phyloP scores from a whole-genome alignment of 148 eudicot genomes.

The Vaccinium macrocarpon region DNA sequence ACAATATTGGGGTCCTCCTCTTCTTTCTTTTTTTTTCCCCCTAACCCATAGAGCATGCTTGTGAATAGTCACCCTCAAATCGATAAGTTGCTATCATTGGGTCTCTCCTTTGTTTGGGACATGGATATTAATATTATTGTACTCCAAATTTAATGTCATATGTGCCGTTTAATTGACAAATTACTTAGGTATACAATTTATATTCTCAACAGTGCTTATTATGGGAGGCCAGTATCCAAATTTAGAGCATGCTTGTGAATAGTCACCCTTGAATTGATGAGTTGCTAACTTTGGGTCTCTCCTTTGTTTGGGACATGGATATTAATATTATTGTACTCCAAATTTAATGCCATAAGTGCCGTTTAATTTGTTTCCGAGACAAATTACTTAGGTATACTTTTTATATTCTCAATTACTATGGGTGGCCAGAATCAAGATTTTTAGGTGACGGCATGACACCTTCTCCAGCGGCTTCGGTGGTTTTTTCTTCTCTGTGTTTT shows the following conservation, averaged over 20 bases:
- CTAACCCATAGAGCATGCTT: not conserved
- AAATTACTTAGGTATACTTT: no score
- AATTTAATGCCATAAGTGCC: not conserved
- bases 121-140: not conserved
- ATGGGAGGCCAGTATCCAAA: no score
- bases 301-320: not conserved
- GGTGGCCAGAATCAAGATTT: no score
- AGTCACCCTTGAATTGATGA: not conserved
- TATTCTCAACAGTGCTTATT: no score
- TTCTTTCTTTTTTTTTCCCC: not conserved
- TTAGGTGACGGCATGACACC: no score
- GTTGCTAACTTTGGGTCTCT: not conserved
- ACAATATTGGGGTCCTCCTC: constrained; percentile 22
- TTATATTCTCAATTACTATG: no score
- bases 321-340: not conserved
- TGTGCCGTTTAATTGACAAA: not conserved
- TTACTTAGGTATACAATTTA: no score
- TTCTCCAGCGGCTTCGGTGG: no score
- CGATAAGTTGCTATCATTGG: not conserved
- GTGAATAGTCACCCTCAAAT: not conserved
- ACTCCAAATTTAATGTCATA: not conserved
- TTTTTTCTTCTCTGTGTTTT: no score
- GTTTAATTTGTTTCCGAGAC: not conserved
- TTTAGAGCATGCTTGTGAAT: not conserved
- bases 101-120: not conserved